phyloP scores from a whole-genome alignment of 305 asterid genomes.

The Nicotiana rustica region DNA sequence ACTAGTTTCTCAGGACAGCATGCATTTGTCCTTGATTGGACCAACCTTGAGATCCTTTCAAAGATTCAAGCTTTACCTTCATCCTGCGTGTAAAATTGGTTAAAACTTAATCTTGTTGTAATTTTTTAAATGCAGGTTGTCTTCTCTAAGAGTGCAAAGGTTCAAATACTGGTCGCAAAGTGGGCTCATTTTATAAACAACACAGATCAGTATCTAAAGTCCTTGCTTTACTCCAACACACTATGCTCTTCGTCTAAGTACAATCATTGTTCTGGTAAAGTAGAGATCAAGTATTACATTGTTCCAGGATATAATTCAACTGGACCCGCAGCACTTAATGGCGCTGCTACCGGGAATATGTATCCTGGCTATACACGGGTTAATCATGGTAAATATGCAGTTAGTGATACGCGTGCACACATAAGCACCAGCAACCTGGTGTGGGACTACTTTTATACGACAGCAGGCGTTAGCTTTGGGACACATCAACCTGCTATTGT shows the following conservation, averaged over 20 bases:
- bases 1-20: background rate
- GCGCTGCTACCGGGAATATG: conserved; percentile 59
- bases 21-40: conserved; percentile 6
- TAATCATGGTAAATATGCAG: conserved; percentile 91
- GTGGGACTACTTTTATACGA: conserved; percentile 85
- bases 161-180: conserved; percentile 72
- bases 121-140: conserved; percentile 58
- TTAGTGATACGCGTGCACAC: conserved; percentile 77
- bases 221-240: conserved; percentile 74
- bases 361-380: conserved; percentile 85
- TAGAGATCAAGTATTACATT: conserved; percentile 80
- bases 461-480: conserved; percentile 88
- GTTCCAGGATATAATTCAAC: conserved; percentile 85
- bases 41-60: background rate
- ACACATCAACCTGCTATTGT: conserved; percentile 70
- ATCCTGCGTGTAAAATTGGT: background rate
- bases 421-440: conserved; percentile 84
- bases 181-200: conserved; percentile 79
- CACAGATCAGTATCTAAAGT: conserved; percentile 77
- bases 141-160: conserved; percentile 72
- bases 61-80: conserved; percentile 28
- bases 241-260: conserved; percentile 74
- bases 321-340: conserved; percentile 69
- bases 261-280: conserved; percentile 72
- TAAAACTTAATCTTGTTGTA: background rate